Conservation (phyloP, 2,329 filamentous ascomycete genomes). For the Ascochyta viciae-villosae region DNA sequence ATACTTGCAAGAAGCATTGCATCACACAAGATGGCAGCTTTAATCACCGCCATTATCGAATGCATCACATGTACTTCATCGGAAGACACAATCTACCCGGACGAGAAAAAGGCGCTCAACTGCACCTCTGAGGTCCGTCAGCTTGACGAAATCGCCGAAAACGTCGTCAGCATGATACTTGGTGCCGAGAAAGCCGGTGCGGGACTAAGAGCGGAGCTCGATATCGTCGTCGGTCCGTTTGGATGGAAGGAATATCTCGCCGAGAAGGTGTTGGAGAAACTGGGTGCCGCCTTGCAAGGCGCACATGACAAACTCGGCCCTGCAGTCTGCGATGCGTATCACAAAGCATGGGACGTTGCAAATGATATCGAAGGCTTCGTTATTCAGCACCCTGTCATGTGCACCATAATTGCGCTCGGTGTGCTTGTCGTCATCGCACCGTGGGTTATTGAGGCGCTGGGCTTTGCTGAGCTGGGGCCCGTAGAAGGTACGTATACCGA, state of each 20-base stretch:
- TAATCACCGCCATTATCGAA: background rate
- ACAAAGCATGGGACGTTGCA: conserved; percentile 32
- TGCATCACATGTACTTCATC: background rate
- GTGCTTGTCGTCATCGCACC: conserved; percentile 39
- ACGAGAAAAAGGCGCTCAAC: conserved; percentile 26
- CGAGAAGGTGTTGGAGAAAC: conserved; percentile 34
- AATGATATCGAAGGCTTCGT: conserved; percentile 35
- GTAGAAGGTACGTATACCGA: conserved; percentile 34
- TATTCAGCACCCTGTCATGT: conserved; percentile 38
- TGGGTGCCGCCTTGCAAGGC: conserved; percentile 34
- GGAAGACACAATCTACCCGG: background rate
- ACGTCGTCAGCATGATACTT: conserved; percentile 30
- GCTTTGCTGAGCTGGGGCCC: conserved; percentile 42
- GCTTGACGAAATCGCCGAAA: conserved; percentile 23
- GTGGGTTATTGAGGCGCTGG: conserved; percentile 39
- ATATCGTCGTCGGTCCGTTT: conserved; percentile 30
- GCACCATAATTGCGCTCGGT: conserved; percentile 41
- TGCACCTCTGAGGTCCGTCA: conserved; percentile 1
- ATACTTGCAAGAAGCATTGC: background rate
- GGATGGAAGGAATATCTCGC: conserved; percentile 45
- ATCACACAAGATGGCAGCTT: background rate
- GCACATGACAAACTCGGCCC: conserved; percentile 33
- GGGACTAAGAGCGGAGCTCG: conserved; percentile 29
- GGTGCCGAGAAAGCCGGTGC: conserved; percentile 23
- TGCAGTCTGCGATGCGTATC: conserved; percentile 32